Evolutionary conservation across 352 stramenopile genomes (phyloP).

Genomic region (Pythium insidiosum): DNA sequence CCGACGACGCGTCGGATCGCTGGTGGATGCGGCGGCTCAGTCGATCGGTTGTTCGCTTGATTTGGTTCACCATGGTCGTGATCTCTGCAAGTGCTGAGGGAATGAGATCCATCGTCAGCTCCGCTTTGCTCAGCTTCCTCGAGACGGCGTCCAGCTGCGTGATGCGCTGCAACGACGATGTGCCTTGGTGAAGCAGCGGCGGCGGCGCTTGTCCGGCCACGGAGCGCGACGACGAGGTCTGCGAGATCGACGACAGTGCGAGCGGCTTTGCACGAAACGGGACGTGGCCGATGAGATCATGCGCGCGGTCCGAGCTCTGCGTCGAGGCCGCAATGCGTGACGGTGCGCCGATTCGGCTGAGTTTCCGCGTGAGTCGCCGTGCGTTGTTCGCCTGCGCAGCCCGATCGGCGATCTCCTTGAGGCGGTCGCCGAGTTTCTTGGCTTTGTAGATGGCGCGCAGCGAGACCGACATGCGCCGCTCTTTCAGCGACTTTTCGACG

Average conservation of each 20-base stretch:
- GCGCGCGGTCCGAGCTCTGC: too few species aligned
- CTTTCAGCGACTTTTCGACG: slow-evolving; percentile 74
- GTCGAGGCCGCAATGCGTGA: too few species aligned
- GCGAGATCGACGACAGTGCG: too few species aligned
- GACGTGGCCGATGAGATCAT: too few species aligned
- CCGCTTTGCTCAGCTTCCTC: slow-evolving; percentile 40
- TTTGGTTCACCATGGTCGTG: slow-evolving; percentile 60
- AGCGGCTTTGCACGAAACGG: too few species aligned
- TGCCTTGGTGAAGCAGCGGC: neutral
- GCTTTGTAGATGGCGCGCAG: slow-evolving; percentile 68
- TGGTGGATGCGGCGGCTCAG: slow-evolving; percentile 39
- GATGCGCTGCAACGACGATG: neutral
- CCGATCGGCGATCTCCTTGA: slow-evolving; percentile 75
- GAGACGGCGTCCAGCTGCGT: slow-evolving; percentile 37
- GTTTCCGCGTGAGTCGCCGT: slow-evolving; percentile 15
- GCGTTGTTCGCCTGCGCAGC: slow-evolving; percentile 22
- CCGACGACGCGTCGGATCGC: slow-evolving; percentile 18
- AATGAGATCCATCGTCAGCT: slow-evolving; percentile 44
- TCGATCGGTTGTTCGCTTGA: slow-evolving; percentile 53
- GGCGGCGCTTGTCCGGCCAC: too few species aligned
- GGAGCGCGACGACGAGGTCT: too few species aligned
- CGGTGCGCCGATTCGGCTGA: neutral
- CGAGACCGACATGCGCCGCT: slow-evolving; percentile 60
- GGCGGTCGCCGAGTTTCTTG: slow-evolving; percentile 74
- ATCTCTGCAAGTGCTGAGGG: slow-evolving; percentile 54